Evolutionary conservation across 169 alveolate genomes (phyloP).

Genomic region (Besnoitia besnoiti): DNA sequence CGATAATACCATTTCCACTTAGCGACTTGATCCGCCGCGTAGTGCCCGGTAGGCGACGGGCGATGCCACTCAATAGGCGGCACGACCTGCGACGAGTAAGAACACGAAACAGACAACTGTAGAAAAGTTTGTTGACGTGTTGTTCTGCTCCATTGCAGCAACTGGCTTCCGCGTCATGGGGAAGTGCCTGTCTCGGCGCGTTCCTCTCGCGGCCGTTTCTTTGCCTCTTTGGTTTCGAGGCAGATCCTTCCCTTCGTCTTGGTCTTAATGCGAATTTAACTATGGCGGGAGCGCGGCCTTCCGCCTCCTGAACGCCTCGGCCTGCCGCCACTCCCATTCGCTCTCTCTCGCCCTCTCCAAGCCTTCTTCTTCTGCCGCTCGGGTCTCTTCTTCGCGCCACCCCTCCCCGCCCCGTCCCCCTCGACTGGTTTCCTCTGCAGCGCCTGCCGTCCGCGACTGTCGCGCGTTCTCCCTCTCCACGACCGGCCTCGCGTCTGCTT

Average conservation of each 20-base stretch:
- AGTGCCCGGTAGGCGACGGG: slow-evolving; percentile 56
- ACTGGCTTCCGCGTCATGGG: slow-evolving; percentile 45
- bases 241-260: too few species aligned
- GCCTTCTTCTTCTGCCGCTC: not conserved
- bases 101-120: not conserved
- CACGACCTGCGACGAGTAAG: not conserved
- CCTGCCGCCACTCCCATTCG: not conserved
- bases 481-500: not conserved
- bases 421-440: not conserved
- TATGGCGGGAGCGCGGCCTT: too few species aligned
- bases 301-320: too few species aligned
- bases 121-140: too few species aligned
- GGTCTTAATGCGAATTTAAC: too few species aligned
- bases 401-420: too few species aligned
- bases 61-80: slow-evolving; percentile 60
- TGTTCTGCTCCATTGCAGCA: not conserved
- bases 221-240: not conserved
- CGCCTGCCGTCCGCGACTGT: not conserved
- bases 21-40: slow-evolving; percentile 74
- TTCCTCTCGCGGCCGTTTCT: not conserved
- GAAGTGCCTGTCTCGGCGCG: not conserved
- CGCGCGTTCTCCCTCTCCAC: not conserved
- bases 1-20: slow-evolving; percentile 80
- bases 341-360: not conserved
- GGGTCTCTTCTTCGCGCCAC: not conserved